phyloP scores from a whole-genome alignment of 306 rosid species.

The Urtica urens region DNA sequence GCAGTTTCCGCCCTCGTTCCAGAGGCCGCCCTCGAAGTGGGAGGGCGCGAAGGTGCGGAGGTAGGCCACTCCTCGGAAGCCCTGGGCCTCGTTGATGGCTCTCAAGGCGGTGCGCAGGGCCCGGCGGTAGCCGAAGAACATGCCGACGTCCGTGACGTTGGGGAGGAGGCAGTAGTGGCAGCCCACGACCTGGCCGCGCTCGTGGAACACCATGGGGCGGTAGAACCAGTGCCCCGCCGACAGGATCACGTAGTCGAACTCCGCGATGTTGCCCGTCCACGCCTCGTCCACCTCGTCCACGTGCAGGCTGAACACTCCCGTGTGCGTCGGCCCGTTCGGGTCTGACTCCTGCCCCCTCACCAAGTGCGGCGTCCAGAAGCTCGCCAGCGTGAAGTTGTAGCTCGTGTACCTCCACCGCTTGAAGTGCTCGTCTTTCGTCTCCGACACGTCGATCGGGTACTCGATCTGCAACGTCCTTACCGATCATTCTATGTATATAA shows the following conservation, averaged over 20 bases:
- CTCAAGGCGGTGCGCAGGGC: constrained; percentile 58
- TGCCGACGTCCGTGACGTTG: constrained; percentile 50
- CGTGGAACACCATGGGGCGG: constrained; percentile 42
- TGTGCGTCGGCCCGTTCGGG: constrained; percentile 35
- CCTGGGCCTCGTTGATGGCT: constrained; percentile 43
- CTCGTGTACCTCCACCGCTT: constrained; percentile 58
- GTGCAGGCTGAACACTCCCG: constrained; percentile 46
- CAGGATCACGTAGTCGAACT: constrained; percentile 52
- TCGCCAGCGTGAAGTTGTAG: constrained; percentile 73
- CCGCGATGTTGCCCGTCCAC: constrained; percentile 48
- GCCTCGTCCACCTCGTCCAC: constrained; percentile 62
- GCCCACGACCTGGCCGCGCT: constrained; percentile 39
- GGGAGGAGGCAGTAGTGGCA: constrained; percentile 54
- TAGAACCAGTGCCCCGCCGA: constrained; percentile 81
- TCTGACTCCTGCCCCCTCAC: constrained; percentile 42
- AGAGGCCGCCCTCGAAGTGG: constrained; percentile 73
- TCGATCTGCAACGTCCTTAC: constrained; percentile 50
- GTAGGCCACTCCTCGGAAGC: constrained; percentile 47
- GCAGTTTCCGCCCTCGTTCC: constrained; percentile 82
- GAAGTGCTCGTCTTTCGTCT: constrained; percentile 36
- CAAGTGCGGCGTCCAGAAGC: constrained; percentile 74
- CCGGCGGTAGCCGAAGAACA: constrained; percentile 53
- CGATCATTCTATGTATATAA: no score
- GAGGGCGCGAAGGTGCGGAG: constrained; percentile 69
- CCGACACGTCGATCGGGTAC: constrained; percentile 71